A percentile compares a stretch with the other conserved stretches of the same genome.
Evolutionary conservation across 495 filamentous ascomycete genomes (phyloP).

Genomic region (Penicillium angulare): DNA sequence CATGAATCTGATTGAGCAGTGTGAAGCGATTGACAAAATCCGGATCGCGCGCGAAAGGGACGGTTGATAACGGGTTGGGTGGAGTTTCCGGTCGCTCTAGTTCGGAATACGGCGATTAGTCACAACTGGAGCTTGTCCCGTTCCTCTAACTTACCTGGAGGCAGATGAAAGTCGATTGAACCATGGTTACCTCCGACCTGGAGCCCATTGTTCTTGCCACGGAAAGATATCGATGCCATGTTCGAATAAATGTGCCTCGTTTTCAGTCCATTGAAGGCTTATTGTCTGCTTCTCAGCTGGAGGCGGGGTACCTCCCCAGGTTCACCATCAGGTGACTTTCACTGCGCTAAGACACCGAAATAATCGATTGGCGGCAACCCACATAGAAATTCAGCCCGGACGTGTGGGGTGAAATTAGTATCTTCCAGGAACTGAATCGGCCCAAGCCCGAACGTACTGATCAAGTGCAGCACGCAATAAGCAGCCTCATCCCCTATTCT

Average conservation of each 20-base stretch:
- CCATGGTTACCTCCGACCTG: conserved; percentile 3
- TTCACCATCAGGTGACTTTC: neutral
- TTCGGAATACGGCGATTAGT: neutral
- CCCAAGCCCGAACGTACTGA: too few relatives aligned
- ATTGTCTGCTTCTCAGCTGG: conserved; percentile 3
- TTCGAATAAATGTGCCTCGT: neutral
- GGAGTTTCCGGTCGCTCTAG: conserved; percentile 11
- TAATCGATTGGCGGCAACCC: too few relatives aligned
- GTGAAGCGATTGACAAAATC: conserved; percentile 29
- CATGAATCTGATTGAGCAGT: conserved; percentile 22
- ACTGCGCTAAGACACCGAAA: too few relatives aligned
- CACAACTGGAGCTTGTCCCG: neutral
- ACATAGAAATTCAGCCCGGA: too few relatives aligned
- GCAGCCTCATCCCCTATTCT: too few relatives aligned
- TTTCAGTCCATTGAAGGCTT: neutral
- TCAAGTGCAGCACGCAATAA: too few relatives aligned
- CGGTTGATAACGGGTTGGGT: conserved; percentile 11
- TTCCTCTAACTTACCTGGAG: neutral
- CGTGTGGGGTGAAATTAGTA: too few relatives aligned
- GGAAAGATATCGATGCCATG: conserved; percentile 4
- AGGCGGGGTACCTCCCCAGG: conserved; percentile 1
- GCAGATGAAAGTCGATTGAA: neutral
- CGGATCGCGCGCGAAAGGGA: conserved; percentile 30
- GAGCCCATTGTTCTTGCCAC: neutral
- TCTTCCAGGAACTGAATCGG: too few relatives aligned